Evolutionary conservation across 169 alveolate species (phyloP).

Genomic region (Plasmodium blacklocki): DNA sequence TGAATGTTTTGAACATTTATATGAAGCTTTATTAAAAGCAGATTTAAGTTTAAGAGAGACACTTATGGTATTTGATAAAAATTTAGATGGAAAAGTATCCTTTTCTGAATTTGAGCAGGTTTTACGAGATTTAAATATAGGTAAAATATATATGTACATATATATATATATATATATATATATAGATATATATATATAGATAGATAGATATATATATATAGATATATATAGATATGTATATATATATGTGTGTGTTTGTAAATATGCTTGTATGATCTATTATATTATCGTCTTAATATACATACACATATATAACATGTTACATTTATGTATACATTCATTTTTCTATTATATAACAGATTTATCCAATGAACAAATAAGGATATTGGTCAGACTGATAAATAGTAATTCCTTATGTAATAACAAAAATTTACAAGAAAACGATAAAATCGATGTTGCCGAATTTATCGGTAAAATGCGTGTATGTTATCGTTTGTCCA

Average conservation of each 20-base stretch:
- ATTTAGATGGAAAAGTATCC: conserved; percentile 89
- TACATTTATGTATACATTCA: not conserved
- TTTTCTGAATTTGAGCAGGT: conserved; percentile 88
- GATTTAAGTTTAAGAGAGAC: conserved; percentile 88
- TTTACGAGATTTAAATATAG: conserved; percentile 82
- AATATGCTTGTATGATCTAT: too few relatives aligned
- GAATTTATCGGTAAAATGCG: conserved; percentile 89
- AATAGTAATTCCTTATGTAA: conserved; percentile 82
- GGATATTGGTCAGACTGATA: conserved; percentile 86
- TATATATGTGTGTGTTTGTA: too few relatives aligned
- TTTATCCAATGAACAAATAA: conserved; percentile 88
- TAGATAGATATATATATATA: too few relatives aligned
- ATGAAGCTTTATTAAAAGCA: conserved; percentile 87
- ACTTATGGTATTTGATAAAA: conserved; percentile 87
- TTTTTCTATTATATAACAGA: conserved; percentile 53
- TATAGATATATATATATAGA: too few relatives aligned
- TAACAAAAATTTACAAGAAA: conserved; percentile 79
- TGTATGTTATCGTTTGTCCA: conserved; percentile 85
- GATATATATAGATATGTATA: too few relatives aligned
- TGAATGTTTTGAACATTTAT: conserved; percentile 74
- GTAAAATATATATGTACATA: conserved; percentile 22
- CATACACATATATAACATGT: not conserved
- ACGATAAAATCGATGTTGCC: conserved; percentile 85
- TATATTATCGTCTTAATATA: not conserved
- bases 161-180: too few relatives aligned